phyloP scores from a whole-genome alignment of 352 stramenopile species.

The Sclerospora graminicola region DNA sequence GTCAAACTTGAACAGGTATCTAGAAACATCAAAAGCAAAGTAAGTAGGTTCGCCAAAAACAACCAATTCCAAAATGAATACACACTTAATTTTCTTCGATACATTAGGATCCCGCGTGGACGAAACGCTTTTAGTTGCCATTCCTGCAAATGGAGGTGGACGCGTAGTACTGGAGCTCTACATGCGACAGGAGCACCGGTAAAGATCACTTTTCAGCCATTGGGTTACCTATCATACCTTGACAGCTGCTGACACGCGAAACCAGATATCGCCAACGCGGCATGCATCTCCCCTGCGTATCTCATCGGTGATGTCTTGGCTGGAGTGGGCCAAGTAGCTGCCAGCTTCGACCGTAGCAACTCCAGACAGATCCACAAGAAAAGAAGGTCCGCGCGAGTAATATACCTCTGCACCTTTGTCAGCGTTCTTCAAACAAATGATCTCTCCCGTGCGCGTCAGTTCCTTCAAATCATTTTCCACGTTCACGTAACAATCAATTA shows the following conservation, averaged over 20 bases:
- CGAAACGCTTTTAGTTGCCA: slow-evolving; percentile 67
- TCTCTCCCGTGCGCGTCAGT: slow-evolving; percentile 54
- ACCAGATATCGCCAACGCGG: slow-evolving; percentile 70
- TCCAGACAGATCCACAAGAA: slow-evolving; percentile 68
- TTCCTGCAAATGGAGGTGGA: slow-evolving; percentile 53
- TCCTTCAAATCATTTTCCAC: slow-evolving; percentile 75
- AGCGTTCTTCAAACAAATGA: slow-evolving; percentile 81
- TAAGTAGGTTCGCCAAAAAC: slow-evolving; percentile 5
- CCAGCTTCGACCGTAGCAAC: slow-evolving; percentile 63
- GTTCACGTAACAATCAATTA: slow-evolving; percentile 73
- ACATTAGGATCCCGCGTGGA: slow-evolving; percentile 71
- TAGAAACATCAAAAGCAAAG: slow-evolving; percentile 5
- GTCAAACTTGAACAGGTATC: slow-evolving; percentile 81
- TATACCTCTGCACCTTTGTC: slow-evolving; percentile 72
- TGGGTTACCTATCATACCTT: slow-evolving; percentile 26
- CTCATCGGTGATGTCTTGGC: slow-evolving; percentile 55
- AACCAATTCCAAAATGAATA: neutral
- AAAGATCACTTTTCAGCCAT: neutral
- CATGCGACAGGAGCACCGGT: neutral
- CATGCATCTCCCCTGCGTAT: slow-evolving; percentile 67
- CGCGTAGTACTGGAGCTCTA: slow-evolving; percentile 55
- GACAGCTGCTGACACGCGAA: slow-evolving; percentile 66
- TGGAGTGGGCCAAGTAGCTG: slow-evolving; percentile 53
- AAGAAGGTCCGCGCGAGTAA: slow-evolving; percentile 52
- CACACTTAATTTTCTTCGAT: slow-evolving; percentile 70